These are phyloP conservation scores for Alectoria sarmentosa DNA, from an alignment of 495 filamentous ascomycete genomes.

Conservation along the genomic window DNA sequence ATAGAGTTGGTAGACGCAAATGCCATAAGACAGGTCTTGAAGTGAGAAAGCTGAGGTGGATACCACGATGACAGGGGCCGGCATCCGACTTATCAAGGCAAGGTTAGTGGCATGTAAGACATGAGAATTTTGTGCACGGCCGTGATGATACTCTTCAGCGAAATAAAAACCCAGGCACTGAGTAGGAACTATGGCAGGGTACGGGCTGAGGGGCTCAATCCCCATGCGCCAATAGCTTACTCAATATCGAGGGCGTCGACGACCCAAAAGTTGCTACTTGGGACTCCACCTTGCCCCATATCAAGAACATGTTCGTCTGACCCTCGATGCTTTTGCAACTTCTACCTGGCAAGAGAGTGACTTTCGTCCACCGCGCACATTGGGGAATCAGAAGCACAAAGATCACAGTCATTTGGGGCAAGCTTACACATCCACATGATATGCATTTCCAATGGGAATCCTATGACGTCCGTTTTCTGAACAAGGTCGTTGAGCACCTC, in stretches of 20 bases:
- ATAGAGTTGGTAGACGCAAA: background rate
- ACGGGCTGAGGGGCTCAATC: conserved; percentile 18
- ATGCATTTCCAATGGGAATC: conserved; percentile 31
- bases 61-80: conserved; percentile 55
- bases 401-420: conserved; percentile 99
- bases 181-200: conserved; percentile 20
- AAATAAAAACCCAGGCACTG: conserved; percentile 76
- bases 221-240: conserved; percentile 48
- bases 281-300: background rate
- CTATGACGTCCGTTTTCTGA: background rate
- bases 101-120: conserved; percentile 29
- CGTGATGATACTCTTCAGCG: conserved; percentile 29
- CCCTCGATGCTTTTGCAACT: conserved; percentile 38
- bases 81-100: conserved; percentile 87
- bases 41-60: background rate
- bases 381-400: conserved; percentile 91
- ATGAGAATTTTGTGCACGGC: background rate
- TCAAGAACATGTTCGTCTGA: background rate
- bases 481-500: conserved; percentile 55
- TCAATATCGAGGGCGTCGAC: conserved; percentile 97
- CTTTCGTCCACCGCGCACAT: conserved; percentile 92
- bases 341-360: conserved; percentile 92
- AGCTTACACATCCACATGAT: conserved; percentile 93
- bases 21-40: background rate
- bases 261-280: conserved; percentile 74